Conservation (phyloP, 1,139 yeast species). For the Hyphopichia burtonii region DNA sequence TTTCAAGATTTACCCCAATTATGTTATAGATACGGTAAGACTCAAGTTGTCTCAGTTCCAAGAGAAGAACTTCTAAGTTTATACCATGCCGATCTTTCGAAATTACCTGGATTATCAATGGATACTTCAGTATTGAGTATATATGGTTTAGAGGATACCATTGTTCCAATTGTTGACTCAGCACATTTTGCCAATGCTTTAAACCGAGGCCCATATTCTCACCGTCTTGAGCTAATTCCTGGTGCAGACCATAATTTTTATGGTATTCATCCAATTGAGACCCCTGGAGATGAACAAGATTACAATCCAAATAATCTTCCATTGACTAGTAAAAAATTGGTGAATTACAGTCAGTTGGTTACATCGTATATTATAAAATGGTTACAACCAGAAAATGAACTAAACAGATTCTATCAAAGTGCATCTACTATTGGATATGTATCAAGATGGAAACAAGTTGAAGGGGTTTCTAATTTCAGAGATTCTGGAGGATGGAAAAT, state of each 20-base stretch:
- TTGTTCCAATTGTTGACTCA: slow-evolving; percentile 66
- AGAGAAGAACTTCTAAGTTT: slow-evolving; percentile 53
- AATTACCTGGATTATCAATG: slow-evolving; percentile 40
- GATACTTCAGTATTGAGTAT: slow-evolving; percentile 61
- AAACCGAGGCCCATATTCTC: slow-evolving; percentile 49
- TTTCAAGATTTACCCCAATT: slow-evolving; percentile 23
- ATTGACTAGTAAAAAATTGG: slow-evolving; percentile 35
- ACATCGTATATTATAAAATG: slow-evolving; percentile 52
- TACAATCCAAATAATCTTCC: slow-evolving; percentile 45
- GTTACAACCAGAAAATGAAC: slow-evolving; percentile 50
- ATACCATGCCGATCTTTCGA: slow-evolving; percentile 48
- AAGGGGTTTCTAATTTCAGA: slow-evolving; percentile 71
- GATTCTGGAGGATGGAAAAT: slow-evolving; percentile 79
- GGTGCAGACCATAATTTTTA: slow-evolving; percentile 81
- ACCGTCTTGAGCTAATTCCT: slow-evolving; percentile 56
- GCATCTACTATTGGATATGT: slow-evolving; percentile 37
- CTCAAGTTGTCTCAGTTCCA: slow-evolving; percentile 39
- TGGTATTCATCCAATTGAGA: slow-evolving; percentile 42
- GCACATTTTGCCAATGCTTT: slow-evolving; percentile 57
- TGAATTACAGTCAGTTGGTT: slow-evolving; percentile 61
- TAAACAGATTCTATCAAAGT: slow-evolving; percentile 47
- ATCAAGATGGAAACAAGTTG: slow-evolving; percentile 60
- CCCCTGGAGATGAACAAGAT: slow-evolving; percentile 26
- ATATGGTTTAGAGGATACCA: slow-evolving; percentile 67
- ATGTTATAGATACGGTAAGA: slow-evolving; percentile 52